Percentiles rank a stretch among this genome's conserved stretches.
Conservation (phyloP, 225 moss, liverwort and hornwort species). For the Physcomitrellopsis africana region DNA sequence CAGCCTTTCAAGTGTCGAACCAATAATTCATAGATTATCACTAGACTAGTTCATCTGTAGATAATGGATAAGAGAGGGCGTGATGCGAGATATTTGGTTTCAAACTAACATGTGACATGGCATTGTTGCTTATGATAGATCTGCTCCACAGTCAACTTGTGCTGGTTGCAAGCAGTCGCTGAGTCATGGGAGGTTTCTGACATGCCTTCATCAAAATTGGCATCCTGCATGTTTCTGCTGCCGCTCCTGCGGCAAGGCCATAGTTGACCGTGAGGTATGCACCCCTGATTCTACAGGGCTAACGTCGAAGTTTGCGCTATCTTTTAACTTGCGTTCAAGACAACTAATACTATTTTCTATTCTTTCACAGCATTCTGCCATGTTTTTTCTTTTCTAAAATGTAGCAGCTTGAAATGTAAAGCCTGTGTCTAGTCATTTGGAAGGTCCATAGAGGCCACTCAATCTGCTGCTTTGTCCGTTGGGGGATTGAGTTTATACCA, state of each 20-base stretch:
- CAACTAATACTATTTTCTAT: neutral
- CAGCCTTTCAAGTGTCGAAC: neutral
- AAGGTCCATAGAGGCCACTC: neutral
- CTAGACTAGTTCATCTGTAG: too few species aligned
- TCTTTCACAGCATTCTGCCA: neutral
- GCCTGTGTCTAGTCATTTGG: neutral
- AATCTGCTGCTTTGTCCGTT: neutral
- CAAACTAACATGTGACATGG: neutral
- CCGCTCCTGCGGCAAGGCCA: conserved; percentile 68
- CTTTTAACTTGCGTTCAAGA: neutral
- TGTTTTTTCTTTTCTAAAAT: neutral
- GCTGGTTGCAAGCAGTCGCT: conserved; percentile 75
- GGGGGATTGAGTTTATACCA: neutral
- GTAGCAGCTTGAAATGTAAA: neutral
- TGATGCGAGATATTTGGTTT: neutral
- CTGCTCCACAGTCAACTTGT: conserved; percentile 44
- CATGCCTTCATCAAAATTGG: conserved; percentile 82
- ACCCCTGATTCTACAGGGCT: neutral
- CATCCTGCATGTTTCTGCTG: conserved; percentile 90
- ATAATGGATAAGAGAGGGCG: too few species aligned
- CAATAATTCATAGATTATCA: too few species aligned
- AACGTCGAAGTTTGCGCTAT: neutral
- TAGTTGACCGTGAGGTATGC: conserved; percentile 79
- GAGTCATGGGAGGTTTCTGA: conserved; percentile 73
- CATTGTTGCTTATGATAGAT: conserved; percentile 16